Evolutionary conservation across 768 basidiomycete species (phyloP).

Genomic region (Russula compacta): DNA sequence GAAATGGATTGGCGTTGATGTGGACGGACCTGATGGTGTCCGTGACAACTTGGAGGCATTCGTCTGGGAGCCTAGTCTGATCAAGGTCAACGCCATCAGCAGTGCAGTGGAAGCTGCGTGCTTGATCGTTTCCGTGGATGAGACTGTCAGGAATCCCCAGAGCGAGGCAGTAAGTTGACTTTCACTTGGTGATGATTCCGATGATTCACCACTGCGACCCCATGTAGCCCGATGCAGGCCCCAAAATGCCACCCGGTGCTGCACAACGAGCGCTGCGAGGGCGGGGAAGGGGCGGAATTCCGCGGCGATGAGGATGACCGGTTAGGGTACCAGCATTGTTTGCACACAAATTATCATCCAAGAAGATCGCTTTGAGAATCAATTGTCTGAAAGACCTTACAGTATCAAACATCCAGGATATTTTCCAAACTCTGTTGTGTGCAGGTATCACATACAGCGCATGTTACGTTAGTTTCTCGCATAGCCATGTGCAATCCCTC

Average conservation of each 20-base stretch:
- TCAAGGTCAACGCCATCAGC: slow-evolving; percentile 91
- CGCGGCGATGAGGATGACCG: slow-evolving; percentile 44
- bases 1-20: slow-evolving; percentile 90
- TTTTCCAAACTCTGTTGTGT: no score
- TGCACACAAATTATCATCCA: not conserved
- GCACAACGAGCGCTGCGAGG: slow-evolving; percentile 81
- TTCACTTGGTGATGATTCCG: not conserved
- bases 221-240: slow-evolving; percentile 67
- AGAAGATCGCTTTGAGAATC: not conserved
- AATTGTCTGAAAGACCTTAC: not conserved
- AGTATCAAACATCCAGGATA: no score
- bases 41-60: slow-evolving; percentile 96
- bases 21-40: slow-evolving; percentile 81
- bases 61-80: slow-evolving; percentile 95
- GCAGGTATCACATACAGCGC: no score
- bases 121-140: slow-evolving; percentile 91
- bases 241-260: slow-evolving; percentile 84
- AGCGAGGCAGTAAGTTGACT: slow-evolving; percentile 68
- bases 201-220: slow-evolving; percentile 8
- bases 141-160: slow-evolving; percentile 94
- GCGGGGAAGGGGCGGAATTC: slow-evolving; percentile 69
- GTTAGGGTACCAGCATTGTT: slow-evolving; percentile 8
- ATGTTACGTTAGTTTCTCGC: no score
- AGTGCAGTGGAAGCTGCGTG: slow-evolving; percentile 96
- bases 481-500: no score